These are phyloP conservation scores for Rhizopogon hawkerae DNA, from an alignment of 1,284 basidiomycete species.

Conservation along the genomic window DNA sequence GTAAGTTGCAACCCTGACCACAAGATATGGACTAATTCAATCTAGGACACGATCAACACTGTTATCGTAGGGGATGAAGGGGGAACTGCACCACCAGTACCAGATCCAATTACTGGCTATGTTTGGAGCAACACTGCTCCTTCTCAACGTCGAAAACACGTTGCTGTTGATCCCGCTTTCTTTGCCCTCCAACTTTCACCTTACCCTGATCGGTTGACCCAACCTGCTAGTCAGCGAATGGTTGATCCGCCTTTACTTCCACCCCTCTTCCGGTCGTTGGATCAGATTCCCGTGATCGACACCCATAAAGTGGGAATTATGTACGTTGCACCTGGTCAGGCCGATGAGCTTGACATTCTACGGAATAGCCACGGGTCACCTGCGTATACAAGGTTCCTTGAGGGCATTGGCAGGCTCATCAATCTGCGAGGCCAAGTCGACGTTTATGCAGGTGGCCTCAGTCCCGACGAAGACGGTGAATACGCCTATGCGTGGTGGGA, in stretches of 20 bases:
- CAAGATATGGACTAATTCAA: background rate
- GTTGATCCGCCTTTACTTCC: slow-evolving; percentile 48
- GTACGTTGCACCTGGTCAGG: slow-evolving; percentile 92
- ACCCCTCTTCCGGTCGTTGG: slow-evolving; percentile 62
- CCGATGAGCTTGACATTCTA: slow-evolving; percentile 79
- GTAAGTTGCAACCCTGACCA: background rate
- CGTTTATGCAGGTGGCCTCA: slow-evolving; percentile 90
- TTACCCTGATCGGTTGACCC: slow-evolving; percentile 47
- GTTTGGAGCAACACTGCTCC: slow-evolving; percentile 81
- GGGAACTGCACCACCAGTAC: slow-evolving; percentile 28
- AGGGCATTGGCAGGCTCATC: slow-evolving; percentile 83
- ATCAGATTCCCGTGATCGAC: slow-evolving; percentile 91
- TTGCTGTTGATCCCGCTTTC: slow-evolving; percentile 81
- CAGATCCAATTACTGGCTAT: slow-evolving; percentile 69
- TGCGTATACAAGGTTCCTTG: slow-evolving; percentile 88
- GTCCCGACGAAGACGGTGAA: slow-evolving; percentile 84
- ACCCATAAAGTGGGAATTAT: slow-evolving; percentile 96
- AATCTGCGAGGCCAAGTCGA: slow-evolving; percentile 87
- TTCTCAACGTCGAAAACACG: slow-evolving; percentile 79
- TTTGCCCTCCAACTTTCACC: slow-evolving; percentile 83
- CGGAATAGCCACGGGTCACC: slow-evolving; percentile 90
- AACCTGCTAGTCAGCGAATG: slow-evolving; percentile 39
- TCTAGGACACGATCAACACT: background rate
- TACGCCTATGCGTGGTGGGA: slow-evolving; percentile 99
- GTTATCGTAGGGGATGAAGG: slow-evolving; percentile 5